Conservation (phyloP, 768 basidiomycete genomes). For the Tricholoma sp. region DNA sequence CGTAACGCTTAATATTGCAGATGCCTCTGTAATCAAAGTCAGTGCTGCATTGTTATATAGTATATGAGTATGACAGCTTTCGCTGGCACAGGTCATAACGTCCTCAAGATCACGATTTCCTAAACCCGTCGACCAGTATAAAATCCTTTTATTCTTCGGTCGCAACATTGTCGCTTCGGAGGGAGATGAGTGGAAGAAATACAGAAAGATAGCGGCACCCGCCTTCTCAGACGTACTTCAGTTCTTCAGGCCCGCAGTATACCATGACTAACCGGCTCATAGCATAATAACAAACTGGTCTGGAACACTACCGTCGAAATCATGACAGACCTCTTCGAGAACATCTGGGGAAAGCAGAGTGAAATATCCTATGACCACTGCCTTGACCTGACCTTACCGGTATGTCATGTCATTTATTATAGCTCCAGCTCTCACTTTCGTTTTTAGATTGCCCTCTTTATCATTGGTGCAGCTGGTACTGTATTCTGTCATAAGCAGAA, state of each 20-base stretch:
- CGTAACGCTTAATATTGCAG: constrained; percentile 27
- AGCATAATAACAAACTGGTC: constrained; percentile 45
- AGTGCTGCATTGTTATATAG: background rate
- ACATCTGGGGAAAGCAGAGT: constrained; percentile 42
- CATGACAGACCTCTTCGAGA: constrained; percentile 37
- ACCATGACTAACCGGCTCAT: background rate
- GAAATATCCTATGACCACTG: constrained; percentile 39
- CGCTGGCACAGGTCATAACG: constrained; percentile 40
- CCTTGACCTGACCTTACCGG: constrained; percentile 50
- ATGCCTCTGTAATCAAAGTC: constrained; percentile 38
- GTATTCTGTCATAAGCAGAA: background rate
- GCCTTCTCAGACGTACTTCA: constrained; percentile 54
- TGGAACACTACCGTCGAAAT: constrained; percentile 43
- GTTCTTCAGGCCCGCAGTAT: background rate
- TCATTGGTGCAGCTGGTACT: constrained; percentile 50
- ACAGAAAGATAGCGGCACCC: constrained; percentile 58
- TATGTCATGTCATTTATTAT: constrained; percentile 13
- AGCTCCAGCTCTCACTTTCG: background rate
- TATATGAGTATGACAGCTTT: background rate
- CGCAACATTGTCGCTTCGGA: constrained; percentile 62
- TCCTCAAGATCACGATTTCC: constrained; percentile 47
- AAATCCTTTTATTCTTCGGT: constrained; percentile 45
- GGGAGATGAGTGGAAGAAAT: constrained; percentile 61
- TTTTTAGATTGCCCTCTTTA: constrained; percentile 46
- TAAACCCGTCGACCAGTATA: constrained; percentile 48